phyloP scores from a whole-genome alignment of 2,329 filamentous ascomycete genomes.

The Aspergillus neoniger region DNA sequence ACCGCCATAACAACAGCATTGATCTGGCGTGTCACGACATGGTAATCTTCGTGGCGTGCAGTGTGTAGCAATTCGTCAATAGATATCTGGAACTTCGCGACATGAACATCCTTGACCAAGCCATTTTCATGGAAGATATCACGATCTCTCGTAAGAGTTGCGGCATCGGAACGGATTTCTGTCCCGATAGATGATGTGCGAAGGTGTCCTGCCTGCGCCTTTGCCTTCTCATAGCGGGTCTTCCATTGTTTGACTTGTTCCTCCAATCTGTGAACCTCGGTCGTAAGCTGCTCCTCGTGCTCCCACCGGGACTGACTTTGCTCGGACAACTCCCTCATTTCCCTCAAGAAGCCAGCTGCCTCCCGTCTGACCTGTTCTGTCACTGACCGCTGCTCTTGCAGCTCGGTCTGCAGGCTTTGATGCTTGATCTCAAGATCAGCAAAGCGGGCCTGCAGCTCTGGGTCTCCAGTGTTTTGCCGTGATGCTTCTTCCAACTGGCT shows the following conservation, averaged over 20 bases:
- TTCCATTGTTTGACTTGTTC: conserved; percentile 87
- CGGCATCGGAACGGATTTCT: conserved; percentile 44
- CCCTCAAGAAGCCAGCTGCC: conserved; percentile 77
- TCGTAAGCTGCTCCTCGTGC: conserved; percentile 75
- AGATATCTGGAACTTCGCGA: conserved; percentile 92
- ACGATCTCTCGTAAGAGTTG: conserved; percentile 65
- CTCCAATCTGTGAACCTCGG: conserved; percentile 74
- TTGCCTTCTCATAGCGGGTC: conserved; percentile 80
- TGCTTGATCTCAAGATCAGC: conserved; percentile 62
- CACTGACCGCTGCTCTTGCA: conserved; percentile 74
- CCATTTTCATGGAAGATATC: conserved; percentile 72
- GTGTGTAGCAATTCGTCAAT: conserved; percentile 85
- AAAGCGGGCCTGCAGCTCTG: conserved; percentile 63
- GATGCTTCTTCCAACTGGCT: conserved; percentile 58
- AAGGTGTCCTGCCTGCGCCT: conserved; percentile 80
- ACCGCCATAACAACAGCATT: conserved; percentile 82
- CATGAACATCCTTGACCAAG: conserved; percentile 83
- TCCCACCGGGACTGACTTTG: conserved; percentile 78
- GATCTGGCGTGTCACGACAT: conserved; percentile 79
- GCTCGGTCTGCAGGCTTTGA: conserved; percentile 63
- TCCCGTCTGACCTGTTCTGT: conserved; percentile 86
- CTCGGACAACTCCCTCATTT: conserved; percentile 85
- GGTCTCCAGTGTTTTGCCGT: conserved; percentile 41
- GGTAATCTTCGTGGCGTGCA: conserved; percentile 72
- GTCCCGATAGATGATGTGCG: conserved; percentile 79